Evolutionary conservation across 208 protist species (phyloP), one percentile per base, ranked within the genome.

Genomic region (Jaenimonas drosophilae): DNA sequence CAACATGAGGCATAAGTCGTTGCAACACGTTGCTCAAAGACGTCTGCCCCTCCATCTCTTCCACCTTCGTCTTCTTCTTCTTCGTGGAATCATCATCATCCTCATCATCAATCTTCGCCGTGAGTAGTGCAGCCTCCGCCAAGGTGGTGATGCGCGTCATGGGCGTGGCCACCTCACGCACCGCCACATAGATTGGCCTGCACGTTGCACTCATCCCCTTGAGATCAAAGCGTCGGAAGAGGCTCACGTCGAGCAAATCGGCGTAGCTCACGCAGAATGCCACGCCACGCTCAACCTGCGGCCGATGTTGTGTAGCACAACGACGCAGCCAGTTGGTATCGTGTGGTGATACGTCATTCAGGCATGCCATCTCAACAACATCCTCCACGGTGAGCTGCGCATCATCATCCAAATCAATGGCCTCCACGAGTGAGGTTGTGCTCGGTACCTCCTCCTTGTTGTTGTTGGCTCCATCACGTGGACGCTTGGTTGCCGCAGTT

Each of bases 211-310:
- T 51, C 40, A 3, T 66, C 32, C 7, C n/a, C n/a, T 52, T 25
- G 14, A 23, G 49, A 7, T 48, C 26, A 43, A 30, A 34, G 3
- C 33, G 29, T 24, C 56, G 48, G 36, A 88, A 88, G 34, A 83
- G 58, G 17, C 44, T 66, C 58, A 79, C 62, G 17, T 71, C 56
- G 11, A 50, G 40, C 9, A 86, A 52, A 55, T 90, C 81, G 23
- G 32, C 28, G 24, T 79, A 85, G 47, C 86, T 71, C 28, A 86
- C 84, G 54, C 81, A 90, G 56, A 90, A 90, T 19, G 76, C 63
- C 43, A 85, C 49, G 55, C 72, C 50, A 5, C 49, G 23, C 0
- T 62, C 43, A 12, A 83, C 45, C 20, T 45, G 52, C 3, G 39
- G 34, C 6, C 30, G 33, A 34, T 64, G 49, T 21, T 52, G 46